A percentile compares a stretch with the other conserved stretches of the same genome.
phyloP scores from a whole-genome alignment of 2,329 filamentous ascomycete species.

The Ceratocystis ficicola region DNA sequence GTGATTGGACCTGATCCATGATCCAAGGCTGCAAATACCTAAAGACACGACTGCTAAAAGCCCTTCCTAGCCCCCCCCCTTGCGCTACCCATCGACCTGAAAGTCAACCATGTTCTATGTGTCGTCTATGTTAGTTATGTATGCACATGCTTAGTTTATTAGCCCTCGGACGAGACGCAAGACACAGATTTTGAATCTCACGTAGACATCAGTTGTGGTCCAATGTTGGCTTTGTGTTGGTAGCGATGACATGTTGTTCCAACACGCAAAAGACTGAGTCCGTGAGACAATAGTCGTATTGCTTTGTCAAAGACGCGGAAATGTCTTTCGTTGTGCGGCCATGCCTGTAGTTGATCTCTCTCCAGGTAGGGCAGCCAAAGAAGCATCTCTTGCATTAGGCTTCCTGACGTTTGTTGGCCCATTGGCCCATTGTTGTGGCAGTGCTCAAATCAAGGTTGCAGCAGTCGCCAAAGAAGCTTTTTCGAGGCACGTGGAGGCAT shows the following conservation, averaged over 20 bases:
- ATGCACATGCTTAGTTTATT: not conserved
- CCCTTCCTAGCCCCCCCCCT: not conserved
- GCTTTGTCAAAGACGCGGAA: not conserved
- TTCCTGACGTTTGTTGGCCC: not conserved
- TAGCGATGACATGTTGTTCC: not conserved
- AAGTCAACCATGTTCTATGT: not conserved
- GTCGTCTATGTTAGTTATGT: not conserved
- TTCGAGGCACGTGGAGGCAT: not conserved
- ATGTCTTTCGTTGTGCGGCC: not conserved
- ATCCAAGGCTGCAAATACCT: not conserved
- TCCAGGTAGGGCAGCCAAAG: not conserved
- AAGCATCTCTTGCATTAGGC: not conserved
- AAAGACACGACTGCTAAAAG: not conserved
- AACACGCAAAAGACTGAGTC: not conserved
- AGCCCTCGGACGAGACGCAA: not conserved
- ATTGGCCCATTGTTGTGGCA: not conserved
- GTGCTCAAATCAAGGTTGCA: not conserved
- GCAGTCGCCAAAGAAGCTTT: not conserved
- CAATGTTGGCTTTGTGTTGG: not conserved
- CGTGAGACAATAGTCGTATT: slow-evolving; percentile 6
- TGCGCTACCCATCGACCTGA: not conserved
- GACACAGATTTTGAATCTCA: not conserved
- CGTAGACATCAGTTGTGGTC: not conserved
- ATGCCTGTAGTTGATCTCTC: not conserved
- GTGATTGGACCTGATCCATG: not conserved